Base-by-base conservation (phyloP, 2,329 filamentous ascomycete genomes). In the Colletotrichum truncatum region DNA sequence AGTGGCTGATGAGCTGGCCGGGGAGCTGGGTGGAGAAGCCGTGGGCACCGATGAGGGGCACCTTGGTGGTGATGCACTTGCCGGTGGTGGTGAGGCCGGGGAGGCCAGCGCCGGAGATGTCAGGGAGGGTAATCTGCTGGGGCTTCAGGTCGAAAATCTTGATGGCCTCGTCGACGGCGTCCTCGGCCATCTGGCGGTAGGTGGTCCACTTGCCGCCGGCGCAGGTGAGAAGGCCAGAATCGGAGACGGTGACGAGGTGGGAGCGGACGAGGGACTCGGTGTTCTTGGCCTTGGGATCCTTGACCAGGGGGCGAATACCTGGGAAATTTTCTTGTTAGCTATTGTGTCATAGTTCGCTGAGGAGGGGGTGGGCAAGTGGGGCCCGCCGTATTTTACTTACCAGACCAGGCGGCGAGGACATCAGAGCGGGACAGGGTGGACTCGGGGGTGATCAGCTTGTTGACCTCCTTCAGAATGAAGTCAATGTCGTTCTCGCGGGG, bases 141-240 rank as follows among this genome's bases (percentile, higher is more conserved):
- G 90, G 80, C 53, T 81, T 77, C 26, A 94, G 84, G 38, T 81
- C 75, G 75, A 93, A 94, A 53, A 86, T 82, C 67, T 84, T 81
- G 78, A 94, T 85, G 26, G 92, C 92, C 73, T 93, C 89, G 73
- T 95, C 92, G 67, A 96, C 92, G 49, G 91, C 91, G 72, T 95
- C 92, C 77, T 96, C 91, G 55, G 93, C 91, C 93, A 96, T 96
- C 75, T 94, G 91, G 59, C 92, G 91, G 80, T 95, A 96, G 10
- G 92, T 96, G 6, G 92, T 96, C 92, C 92, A 95, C 80, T 95
- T 96, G 67, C 92, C 92, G 71, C 92, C 92, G 32, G 92, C 91
- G 76, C 92, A 93, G 54, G 92, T 95, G 70, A 96, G 81, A 14
- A 96, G 85, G 12, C 92, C 92, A 1, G 91, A 92, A 6, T 87